A percentile compares a stretch with the other conserved stretches of the same genome.
These are phyloP conservation scores for Fraxinus dipetala DNA, from an alignment of 305 asterid genomes.

Conservation along the genomic window DNA sequence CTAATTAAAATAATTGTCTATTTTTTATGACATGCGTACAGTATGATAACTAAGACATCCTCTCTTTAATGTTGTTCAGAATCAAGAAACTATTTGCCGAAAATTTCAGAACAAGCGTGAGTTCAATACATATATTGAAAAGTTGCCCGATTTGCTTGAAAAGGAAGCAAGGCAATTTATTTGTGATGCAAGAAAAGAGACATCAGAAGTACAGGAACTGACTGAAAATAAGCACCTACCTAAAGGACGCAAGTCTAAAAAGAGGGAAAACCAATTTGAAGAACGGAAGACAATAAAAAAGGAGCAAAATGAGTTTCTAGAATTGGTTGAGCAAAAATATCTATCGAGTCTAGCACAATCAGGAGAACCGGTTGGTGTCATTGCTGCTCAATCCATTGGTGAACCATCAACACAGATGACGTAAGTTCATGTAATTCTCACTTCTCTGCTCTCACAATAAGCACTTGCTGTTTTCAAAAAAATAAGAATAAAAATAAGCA, in stretches of 20 bases:
- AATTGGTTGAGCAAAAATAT: constrained; percentile 76
- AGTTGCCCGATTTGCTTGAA: constrained; percentile 78
- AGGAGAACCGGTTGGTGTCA: constrained; percentile 97
- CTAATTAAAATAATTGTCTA: neutral
- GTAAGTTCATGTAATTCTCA: constrained; percentile 48
- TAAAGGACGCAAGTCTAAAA: constrained; percentile 30
- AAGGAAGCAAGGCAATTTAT: constrained; percentile 53
- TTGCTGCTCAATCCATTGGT: constrained; percentile 97
- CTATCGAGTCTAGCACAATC: constrained; percentile 82
- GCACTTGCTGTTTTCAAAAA: neutral
- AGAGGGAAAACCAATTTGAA: constrained; percentile 24
- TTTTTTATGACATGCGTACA: constrained; percentile 11
- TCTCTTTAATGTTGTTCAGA: constrained; percentile 46
- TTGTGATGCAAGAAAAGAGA: constrained; percentile 25
- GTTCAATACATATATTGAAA: constrained; percentile 56
- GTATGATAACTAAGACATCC: constrained; percentile 4
- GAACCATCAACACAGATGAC: constrained; percentile 99
- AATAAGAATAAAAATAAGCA: neutral
- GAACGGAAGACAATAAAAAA: constrained; percentile 28
- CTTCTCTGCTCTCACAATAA: constrained; percentile 15
- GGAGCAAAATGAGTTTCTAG: constrained; percentile 45
- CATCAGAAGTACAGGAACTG: constrained; percentile 25
- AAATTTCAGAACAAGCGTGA: constrained; percentile 48
- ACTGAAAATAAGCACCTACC: constrained; percentile 25
- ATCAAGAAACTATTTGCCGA: constrained; percentile 62